Evolutionary conservation across 2,329 filamentous ascomycete species (phyloP).

Genomic region (Cephalotrichum gorgonifer): DNA sequence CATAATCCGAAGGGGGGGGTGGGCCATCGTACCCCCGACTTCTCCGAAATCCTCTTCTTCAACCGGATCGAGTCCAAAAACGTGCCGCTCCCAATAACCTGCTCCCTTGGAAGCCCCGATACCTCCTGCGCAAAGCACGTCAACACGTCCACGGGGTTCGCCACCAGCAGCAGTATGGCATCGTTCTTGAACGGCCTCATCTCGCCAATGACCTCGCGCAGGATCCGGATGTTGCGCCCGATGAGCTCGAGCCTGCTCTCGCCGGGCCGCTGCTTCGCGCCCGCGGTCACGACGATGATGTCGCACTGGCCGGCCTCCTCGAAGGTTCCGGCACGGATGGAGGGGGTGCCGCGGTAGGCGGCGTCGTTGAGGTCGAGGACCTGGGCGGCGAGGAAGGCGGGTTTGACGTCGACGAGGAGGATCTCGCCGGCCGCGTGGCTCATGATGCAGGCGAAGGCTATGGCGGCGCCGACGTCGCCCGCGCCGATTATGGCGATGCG

Average conservation of each 20-base stretch:
- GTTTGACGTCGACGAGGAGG: slow-evolving; percentile 5
- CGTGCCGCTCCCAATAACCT: slow-evolving; percentile 3
- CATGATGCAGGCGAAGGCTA: slow-evolving; percentile 6
- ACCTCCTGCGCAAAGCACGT: slow-evolving; percentile 6
- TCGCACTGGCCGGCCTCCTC: slow-evolving; percentile 4
- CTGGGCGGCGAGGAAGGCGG: slow-evolving; percentile 1
- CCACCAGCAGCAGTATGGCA: slow-evolving; percentile 1
- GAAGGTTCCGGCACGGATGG: neutral
- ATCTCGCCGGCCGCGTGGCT: slow-evolving; percentile 5
- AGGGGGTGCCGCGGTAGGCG: slow-evolving; percentile 4
- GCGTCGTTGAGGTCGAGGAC: slow-evolving; percentile 5
- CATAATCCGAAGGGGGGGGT: neutral
- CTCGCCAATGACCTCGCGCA: slow-evolving; percentile 1
- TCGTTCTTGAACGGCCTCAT: slow-evolving; percentile 3
- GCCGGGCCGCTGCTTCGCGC: slow-evolving; percentile 3
- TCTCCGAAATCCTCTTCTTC: slow-evolving; percentile 3
- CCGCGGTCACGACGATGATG: slow-evolving; percentile 3
- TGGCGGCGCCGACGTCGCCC: slow-evolving; percentile 5
- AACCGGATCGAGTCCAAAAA: slow-evolving; percentile 5
- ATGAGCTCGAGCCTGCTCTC: slow-evolving; percentile 5
- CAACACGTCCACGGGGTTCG: slow-evolving; percentile 5
- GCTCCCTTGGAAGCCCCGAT: slow-evolving; percentile 2
- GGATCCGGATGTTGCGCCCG: slow-evolving; percentile 1
- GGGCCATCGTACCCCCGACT: slow-evolving; percentile 1
- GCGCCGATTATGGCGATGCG: slow-evolving; percentile 5